phyloP scores from a whole-genome alignment of 768 basidiomycete species.

The Cystobasidium ongulense region DNA sequence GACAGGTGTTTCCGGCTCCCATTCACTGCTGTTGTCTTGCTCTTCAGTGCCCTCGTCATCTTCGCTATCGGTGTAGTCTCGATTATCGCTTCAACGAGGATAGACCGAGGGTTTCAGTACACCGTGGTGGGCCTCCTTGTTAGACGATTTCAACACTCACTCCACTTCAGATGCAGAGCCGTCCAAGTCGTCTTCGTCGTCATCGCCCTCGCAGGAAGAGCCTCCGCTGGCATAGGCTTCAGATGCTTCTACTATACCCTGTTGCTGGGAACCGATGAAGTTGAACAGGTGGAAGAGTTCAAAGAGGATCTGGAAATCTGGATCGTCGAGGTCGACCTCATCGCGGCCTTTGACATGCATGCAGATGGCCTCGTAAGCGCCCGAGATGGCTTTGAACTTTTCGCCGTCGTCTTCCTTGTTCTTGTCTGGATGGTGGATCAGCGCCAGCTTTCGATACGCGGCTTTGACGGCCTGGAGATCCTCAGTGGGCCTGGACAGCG shows the following conservation, averaged over 20 bases:
- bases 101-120: background rate
- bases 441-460: constrained; percentile 61
- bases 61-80: background rate
- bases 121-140: background rate
- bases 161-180: background rate
- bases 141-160: background rate
- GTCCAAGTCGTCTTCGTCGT: constrained; percentile 14
- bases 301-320: background rate
- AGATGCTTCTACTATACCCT: background rate
- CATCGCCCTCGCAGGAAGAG: constrained; percentile 40
- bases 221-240: constrained; percentile 2
- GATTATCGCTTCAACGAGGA: background rate
- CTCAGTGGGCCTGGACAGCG: background rate
- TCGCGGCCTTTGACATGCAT: constrained; percentile 52
- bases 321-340: background rate
- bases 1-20: background rate
- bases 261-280: background rate
- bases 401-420: constrained; percentile 60
- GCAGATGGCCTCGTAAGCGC: constrained; percentile 59
- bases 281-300: background rate
- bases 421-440: constrained; percentile 69
- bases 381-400: constrained; percentile 64
- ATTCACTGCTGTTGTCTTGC: constrained; percentile 40
- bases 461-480: constrained; percentile 53
- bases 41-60: constrained; percentile 41